Conservation (phyloP, 768 basidiomycete genomes). For the Candolleomyces efflorescens region DNA sequence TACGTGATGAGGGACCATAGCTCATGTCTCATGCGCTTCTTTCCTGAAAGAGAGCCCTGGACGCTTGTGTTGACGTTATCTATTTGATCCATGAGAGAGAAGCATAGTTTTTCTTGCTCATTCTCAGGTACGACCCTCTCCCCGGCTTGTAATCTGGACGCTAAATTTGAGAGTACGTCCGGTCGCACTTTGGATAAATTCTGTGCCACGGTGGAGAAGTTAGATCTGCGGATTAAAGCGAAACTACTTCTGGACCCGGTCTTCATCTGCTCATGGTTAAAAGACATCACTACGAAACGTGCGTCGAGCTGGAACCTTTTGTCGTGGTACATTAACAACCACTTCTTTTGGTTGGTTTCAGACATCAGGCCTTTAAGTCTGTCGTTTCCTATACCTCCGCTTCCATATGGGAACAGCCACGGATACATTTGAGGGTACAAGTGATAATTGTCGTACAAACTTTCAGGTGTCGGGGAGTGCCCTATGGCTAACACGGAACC, state of each 20-base stretch:
- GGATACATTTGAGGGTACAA: slow-evolving; percentile 6
- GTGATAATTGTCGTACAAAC: neutral
- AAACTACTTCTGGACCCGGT: slow-evolving; percentile 11
- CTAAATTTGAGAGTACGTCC: slow-evolving; percentile 5
- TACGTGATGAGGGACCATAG: slow-evolving; percentile 8
- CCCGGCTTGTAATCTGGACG: slow-evolving; percentile 5
- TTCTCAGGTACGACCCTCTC: slow-evolving; percentile 14
- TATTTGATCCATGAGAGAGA: slow-evolving; percentile 16
- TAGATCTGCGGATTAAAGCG: slow-evolving; percentile 11
- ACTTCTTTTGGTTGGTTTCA: slow-evolving; percentile 16
- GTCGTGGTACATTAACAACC: slow-evolving; percentile 30
- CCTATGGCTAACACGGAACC: neutral
- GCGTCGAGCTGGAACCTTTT: slow-evolving; percentile 30
- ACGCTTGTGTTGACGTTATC: slow-evolving; percentile 15
- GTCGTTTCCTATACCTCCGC: slow-evolving; percentile 3
- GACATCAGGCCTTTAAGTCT: slow-evolving; percentile 7
- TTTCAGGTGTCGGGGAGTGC: neutral
- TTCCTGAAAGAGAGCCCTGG: slow-evolving; percentile 17
- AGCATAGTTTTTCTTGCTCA: slow-evolving; percentile 16
- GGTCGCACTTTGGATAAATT: too few relatives aligned
- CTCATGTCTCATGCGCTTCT: slow-evolving; percentile 21
- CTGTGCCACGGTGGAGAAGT: slow-evolving; percentile 10
- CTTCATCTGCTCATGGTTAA: slow-evolving; percentile 30
- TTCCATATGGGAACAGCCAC: slow-evolving; percentile 6
- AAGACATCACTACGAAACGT: slow-evolving; percentile 24